Base-by-base conservation (phyloP, 495 filamentous ascomycete genomes). In the Cercophora sp. region DNA sequence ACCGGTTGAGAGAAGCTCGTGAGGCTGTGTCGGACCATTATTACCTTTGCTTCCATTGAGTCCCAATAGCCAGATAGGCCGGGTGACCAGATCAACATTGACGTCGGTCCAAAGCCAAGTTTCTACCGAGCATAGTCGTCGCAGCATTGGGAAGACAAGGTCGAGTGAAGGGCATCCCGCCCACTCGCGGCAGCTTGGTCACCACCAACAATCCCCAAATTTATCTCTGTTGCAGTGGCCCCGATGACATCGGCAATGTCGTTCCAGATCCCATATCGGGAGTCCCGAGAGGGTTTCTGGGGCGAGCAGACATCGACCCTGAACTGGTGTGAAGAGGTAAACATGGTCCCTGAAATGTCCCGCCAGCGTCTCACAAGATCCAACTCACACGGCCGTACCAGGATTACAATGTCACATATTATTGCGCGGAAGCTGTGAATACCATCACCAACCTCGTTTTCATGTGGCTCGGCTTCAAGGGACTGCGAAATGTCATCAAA, bases 251-350 rank as follows among this genome's bases (percentile, higher is more conserved):
- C 53, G 40, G 29, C 47, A 10, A 57, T 52, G 40, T 39, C 24
- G 25, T 26, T 71, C 49, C 57, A 70, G 55, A 78, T 92, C 55
- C 80, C 85, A 19, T 96, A 95, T 66, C 83, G 86, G 35, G 77
- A 76, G 49, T 59, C 79, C 39, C 74, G 81, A 8, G 74, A 80
- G 45, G 91, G 91, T 24, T 88, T 83, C 66, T 96, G 91, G 91
- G 81, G 77, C 10, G 85, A 89, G 29, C 86, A 93, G 35, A 96
- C 89, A 0, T 91, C 89, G 16, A 96, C 91, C 0, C 62, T 96
- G 51, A 93, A 96, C 59, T 96, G 89, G 85, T 95, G 91, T 64
- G 91, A 95, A 80, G 90, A 95, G 80, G 88, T 89, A 69, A 51
- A 70, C 36, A 18, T 49, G 4, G 18, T 51, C 45, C 22, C n/a